Conservation (phyloP, 495 filamentous ascomycete species). For the Trichoderma parareesei region DNA sequence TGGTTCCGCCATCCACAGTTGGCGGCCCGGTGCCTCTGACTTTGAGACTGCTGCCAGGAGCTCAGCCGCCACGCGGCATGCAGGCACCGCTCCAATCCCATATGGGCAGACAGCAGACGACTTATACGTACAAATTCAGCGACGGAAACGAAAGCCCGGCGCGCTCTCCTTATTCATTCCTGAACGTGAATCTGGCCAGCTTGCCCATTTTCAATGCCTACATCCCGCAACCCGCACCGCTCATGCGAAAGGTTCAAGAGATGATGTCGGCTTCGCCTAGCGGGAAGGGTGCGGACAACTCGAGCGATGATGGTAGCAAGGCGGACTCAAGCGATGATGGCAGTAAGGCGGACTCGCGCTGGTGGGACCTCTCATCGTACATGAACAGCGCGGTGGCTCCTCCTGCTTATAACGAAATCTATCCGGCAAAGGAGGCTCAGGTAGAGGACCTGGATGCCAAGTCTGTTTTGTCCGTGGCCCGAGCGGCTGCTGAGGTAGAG, state of each 20-base stretch:
- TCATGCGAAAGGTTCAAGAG: conserved; percentile 66
- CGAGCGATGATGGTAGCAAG: conserved; percentile 34
- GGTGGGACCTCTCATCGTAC: conserved; percentile 59
- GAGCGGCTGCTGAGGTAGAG: conserved; percentile 56
- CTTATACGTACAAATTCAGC: conserved; percentile 56
- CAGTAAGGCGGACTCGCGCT: conserved; percentile 46
- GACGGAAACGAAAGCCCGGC: conserved; percentile 54
- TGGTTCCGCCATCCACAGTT: conserved; percentile 63
- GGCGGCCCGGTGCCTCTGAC: conserved; percentile 69
- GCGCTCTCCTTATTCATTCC: conserved; percentile 42
- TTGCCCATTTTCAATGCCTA: conserved; percentile 67
- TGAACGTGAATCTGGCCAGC: conserved; percentile 41
- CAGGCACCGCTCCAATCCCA: conserved; percentile 20
- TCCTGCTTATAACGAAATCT: conserved; percentile 77
- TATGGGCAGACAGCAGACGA: no score
- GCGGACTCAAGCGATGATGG: conserved; percentile 34
- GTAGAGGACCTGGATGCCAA: conserved; percentile 44
- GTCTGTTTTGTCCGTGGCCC: conserved; percentile 33
- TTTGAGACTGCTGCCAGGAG: conserved; percentile 45
- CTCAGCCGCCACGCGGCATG: conserved; percentile 32
- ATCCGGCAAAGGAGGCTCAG: conserved; percentile 46
- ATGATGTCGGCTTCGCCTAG: conserved; percentile 62
- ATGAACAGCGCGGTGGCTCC: conserved; percentile 35
- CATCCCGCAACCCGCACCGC: conserved; percentile 32
- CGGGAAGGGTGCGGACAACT: conserved; percentile 30